Percentiles rank a stretch among this genome's conserved stretches.
phyloP scores from a whole-genome alignment of 192 early-diverging fungal species.

The Coemansia sp. region DNA sequence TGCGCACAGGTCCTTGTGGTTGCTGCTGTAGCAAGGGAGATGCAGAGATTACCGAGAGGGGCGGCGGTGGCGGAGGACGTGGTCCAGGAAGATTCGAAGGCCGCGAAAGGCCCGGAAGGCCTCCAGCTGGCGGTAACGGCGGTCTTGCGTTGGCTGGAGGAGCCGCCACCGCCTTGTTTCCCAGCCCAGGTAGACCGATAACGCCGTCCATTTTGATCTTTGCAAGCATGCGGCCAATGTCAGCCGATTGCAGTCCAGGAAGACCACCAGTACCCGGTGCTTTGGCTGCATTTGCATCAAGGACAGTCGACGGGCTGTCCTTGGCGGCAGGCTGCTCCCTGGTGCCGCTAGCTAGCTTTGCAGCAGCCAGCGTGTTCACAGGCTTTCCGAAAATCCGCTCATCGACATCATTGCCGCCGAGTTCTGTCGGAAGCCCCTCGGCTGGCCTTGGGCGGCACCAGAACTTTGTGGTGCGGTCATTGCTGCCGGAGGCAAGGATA shows the following conservation, averaged over 20 bases:
- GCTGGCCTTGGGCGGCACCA: slow-evolving; percentile 95
- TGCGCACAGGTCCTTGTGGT: slow-evolving; percentile 21
- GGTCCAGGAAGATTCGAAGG: background rate
- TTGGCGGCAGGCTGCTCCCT: background rate
- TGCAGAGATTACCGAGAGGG: slow-evolving; percentile 10
- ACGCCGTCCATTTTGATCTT: slow-evolving; percentile 38
- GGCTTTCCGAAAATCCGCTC: slow-evolving; percentile 35
- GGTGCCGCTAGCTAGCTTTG: slow-evolving; percentile 15
- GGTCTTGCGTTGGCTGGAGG: background rate
- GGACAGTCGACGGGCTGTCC: background rate
- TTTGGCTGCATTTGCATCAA: background rate
- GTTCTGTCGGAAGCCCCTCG: slow-evolving; percentile 46
- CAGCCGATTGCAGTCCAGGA: slow-evolving; percentile 34
- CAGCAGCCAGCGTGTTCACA: slow-evolving; percentile 22
- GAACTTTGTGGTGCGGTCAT: slow-evolving; percentile 95
- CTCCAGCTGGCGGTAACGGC: slow-evolving; percentile 10
- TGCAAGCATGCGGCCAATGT: slow-evolving; percentile 42
- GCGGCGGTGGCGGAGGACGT: slow-evolving; percentile 14
- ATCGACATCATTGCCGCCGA: slow-evolving; percentile 31
- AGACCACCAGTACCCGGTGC: background rate
- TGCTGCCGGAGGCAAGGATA: slow-evolving; percentile 89
- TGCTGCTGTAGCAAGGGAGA: slow-evolving; percentile 6
- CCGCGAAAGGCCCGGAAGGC: slow-evolving; percentile 1
- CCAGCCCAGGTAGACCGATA: slow-evolving; percentile 22
- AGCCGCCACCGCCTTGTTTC: background rate